Base-by-base conservation (phyloP, 192 early-diverging fungal genomes). In the Mortierella antarctica region DNA sequence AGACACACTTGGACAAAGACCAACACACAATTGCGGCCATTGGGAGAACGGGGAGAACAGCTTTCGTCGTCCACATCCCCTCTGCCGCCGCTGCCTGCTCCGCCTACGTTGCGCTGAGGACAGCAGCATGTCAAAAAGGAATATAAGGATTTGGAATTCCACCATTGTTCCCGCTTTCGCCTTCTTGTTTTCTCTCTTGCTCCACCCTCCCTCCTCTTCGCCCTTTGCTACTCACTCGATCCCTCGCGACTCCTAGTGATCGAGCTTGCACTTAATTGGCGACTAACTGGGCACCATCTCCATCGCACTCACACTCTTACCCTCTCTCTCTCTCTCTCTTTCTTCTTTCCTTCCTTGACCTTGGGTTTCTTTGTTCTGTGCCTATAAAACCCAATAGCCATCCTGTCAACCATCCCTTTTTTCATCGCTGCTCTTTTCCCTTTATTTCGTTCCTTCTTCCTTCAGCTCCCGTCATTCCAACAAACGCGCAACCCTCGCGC, bases 61-160 rank as follows among this genome's bases (percentile, higher is more conserved):
- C 69, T 51, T 56, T 71, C 54, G 54, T 64, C 54, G 21, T 52
- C 41, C 53, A 56, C 44, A 1, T 56, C 14, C 52, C 23, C 13
- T 49, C 46, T 23, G 11, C n/a, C 7, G 52, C 53, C 6, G 21
- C 18, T 20, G 4, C 14, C 49, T 7, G 18, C 13, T 49, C 6
- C 1, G 39, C 62, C 13, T 21, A 9, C 18, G 40, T 23, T 8
- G 15, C 6, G 49, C 15, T 51, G 14, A 7, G 17, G 53, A 48
- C 14, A 45, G 0, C 6, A 49, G n/a, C 42, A 50, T 47, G 45
- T 11, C 46, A 46, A 74, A 74, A 76, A 69, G 47, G 47, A 63
- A 69, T 63, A 76, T 69, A 76, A 76, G 54, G 73, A 76, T 76
- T 31, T 76, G 73, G 73, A 76, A 76, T 71, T 69, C 66, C 58